Base-by-base conservation (phyloP, 495 filamentous ascomycete genomes). In the Aspergillus sparsus region DNA sequence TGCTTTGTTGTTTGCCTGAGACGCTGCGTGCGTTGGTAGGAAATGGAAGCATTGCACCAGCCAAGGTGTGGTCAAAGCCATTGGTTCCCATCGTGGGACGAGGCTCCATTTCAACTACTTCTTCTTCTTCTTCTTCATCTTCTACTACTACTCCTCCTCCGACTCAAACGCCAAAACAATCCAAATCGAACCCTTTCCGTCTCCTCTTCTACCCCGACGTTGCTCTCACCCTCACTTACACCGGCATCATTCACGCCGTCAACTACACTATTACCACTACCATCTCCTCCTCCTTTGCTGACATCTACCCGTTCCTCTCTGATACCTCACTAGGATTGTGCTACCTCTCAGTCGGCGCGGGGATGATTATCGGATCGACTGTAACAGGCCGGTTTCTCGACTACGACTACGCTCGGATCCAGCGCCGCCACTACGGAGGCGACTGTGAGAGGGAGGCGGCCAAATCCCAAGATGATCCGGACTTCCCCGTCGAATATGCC, bases 11-110 rank as follows among this genome's bases (percentile, higher is more conserved):
- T 33, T 60, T 83, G 1, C 77, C 71, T 2, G 81, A 83, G 53
- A 80, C 80, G 0, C 78, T 75, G 36, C 80, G 89, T 6, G 87
- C 85, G 16, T 82, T 92, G 1, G 89, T 92, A 1, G 89, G 88
- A 0, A 89, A 92, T 70, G 90, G 89, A 13, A 41, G 6, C n/a
- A 41, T n/a, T n/a, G 11, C 10, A n/a, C 37, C 37, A 10, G 8
- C 3, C 37, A 10, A n/a, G 37, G n/a, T 41, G 10, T 41, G 37
- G 37, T 78, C 74, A 9, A 59, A 71, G 8, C 73, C 75, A 15
- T 68, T 76, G 7, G 1, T 41, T 41, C 9, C 72, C 71, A 15
- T 31, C 54, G 16, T 57, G 54, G 54, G 45, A 57, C 32, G 32
- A 35, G 5, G 18, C 50, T 6, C 6, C 36, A 8, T n/a, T 37